Conservation (phyloP, 352 stramenopile species). For the Globisporangium acanthophoron region DNA sequence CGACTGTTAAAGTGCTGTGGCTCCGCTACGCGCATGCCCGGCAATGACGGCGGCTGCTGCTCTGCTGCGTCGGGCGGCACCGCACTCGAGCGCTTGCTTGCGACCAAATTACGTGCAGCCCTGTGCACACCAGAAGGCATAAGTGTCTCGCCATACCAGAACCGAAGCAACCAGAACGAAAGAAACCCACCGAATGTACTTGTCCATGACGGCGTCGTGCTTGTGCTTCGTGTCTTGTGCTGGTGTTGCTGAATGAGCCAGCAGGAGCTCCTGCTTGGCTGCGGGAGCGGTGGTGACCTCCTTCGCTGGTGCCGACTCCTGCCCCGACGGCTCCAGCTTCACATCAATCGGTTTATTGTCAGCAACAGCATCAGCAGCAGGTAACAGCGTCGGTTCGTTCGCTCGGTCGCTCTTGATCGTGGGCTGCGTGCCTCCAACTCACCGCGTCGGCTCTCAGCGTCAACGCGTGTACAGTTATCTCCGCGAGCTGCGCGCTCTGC, state of each 20-base stretch:
- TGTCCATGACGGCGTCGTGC: slow-evolving; percentile 26
- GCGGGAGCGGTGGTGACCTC: too few species aligned
- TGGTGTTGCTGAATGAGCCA: too few species aligned
- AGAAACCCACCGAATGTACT: slow-evolving; percentile 49
- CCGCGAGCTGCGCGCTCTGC: too few species aligned
- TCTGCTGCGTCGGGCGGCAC: slow-evolving; percentile 10
- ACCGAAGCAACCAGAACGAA: background rate
- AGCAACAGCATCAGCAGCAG: too few species aligned
- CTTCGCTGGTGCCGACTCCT: too few species aligned
- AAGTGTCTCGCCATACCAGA: too few species aligned
- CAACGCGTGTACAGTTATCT: background rate
- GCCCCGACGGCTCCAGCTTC: too few species aligned
- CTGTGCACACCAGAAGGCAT: slow-evolving; percentile 7
- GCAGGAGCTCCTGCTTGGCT: background rate
- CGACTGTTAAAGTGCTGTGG: slow-evolving; percentile 11
- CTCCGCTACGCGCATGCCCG: slow-evolving; percentile 14
- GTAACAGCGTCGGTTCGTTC: too few species aligned
- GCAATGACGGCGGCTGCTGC: background rate
- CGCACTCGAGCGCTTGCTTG: slow-evolving; percentile 21
- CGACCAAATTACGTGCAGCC: slow-evolving; percentile 31
- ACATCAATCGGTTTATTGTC: too few species aligned
- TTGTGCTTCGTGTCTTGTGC: background rate
- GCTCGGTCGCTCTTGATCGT: too few species aligned
- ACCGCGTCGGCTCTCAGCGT: background rate
- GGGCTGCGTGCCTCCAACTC: background rate